Conservation (phyloP, 768 basidiomycete species). For the Epithele typhae region DNA sequence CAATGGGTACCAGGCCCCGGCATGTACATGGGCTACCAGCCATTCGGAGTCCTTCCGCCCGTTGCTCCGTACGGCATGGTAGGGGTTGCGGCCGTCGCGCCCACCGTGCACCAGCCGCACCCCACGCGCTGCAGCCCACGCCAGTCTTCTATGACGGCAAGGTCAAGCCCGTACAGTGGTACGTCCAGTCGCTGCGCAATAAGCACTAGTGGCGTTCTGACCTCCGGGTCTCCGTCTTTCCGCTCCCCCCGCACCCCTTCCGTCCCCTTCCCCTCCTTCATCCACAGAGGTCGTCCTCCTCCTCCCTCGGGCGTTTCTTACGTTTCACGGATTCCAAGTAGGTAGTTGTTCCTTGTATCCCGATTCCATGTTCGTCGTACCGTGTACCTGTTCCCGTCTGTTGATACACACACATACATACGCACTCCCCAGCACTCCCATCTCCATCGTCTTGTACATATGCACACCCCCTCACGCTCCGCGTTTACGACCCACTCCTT, state of each 20-base stretch:
- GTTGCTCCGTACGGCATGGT: too few species aligned
- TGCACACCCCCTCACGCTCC: background rate
- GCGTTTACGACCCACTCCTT: background rate
- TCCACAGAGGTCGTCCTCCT: too few species aligned
- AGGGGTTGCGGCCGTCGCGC: constrained; percentile 8
- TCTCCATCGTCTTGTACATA: background rate
- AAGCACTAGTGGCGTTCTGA: background rate
- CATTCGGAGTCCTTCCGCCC: too few species aligned
- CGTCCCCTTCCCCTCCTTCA: too few species aligned
- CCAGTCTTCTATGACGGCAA: constrained; percentile 9
- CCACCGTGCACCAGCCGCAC: constrained; percentile 1
- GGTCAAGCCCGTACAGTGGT: constrained; percentile 11
- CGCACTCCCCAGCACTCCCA: too few species aligned
- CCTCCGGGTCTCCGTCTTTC: background rate
- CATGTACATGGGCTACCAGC: constrained; percentile 16
- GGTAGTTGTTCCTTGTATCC: constrained; percentile 8
- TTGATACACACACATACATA: too few species aligned
- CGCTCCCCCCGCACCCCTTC: too few species aligned
- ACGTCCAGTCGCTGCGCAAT: background rate
- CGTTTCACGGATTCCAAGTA: constrained; percentile 9
- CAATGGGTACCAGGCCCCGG: constrained; percentile 9
- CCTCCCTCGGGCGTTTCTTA: background rate
- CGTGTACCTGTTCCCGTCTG: background rate
- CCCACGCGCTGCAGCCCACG: constrained; percentile 8
- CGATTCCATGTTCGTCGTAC: background rate